Base-by-base conservation (phyloP, 257 asterid genomes). In the Solanum lignicaule region DNA sequence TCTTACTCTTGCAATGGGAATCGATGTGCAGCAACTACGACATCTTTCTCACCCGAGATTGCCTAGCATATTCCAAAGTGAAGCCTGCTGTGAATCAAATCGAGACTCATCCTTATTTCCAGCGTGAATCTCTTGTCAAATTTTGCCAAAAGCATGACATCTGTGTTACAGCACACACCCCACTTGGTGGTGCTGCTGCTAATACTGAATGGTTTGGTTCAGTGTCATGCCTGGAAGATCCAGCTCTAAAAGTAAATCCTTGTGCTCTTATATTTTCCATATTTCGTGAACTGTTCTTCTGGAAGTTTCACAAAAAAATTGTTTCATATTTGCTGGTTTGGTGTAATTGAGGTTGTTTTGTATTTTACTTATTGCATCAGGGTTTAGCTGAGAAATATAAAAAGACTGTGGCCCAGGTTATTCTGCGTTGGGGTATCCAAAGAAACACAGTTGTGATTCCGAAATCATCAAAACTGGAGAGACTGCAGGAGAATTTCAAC, bases 21-120 rank as follows among this genome's bases (percentile, higher is more conserved):
- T 88, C n/a, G n/a, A 78, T 89, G 41, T 83, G 91, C 94, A 94
- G 98, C 95, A 94, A 94, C 91, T 94, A 94, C 83, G 94, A 91
- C 88, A 85, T 93, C 74, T 91, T 92, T 88, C 92, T 93, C 21
- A 94, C 98, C 73, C 91, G 98, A 89, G 98, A 94, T 88, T 94
- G 95, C 90, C 87, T 94, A 76, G 96, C 98, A 86, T 94, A 93
- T 75, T 88, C 96, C 15, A 94, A 91, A 90, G 87, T 94, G 73
- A 93, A 92, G 92, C 98, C 98, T 65, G 93, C 96, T 29, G 98
- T 94, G 83, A 93, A 93, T 88, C 98, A 94, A 86, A 90, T 94
- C 2, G 98, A 94, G 83, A 90, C 95, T 48, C 96, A 94, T 86
- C 96, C 98, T 46, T 94, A 94, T 84, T 94, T 94, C 91, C 98